Percentiles rank a stretch among this genome's conserved stretches.
Evolutionary conservation across 2,329 filamentous ascomycete species (phyloP).

Genomic region (Pseudogymnoascus sp.): DNA sequence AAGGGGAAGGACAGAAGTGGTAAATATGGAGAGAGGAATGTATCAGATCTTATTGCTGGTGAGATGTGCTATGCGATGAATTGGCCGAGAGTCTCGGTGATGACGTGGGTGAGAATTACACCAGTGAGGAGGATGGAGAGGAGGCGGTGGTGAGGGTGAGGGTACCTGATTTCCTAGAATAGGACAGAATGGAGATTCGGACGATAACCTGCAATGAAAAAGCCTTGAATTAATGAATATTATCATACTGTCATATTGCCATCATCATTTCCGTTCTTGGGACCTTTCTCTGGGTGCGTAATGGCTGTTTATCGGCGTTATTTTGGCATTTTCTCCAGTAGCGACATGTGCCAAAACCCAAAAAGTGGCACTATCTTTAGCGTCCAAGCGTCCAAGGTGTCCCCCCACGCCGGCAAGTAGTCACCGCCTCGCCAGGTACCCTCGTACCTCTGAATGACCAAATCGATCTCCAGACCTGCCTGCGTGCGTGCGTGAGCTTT

Average conservation of each 20-base stretch:
- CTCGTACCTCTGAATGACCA: conserved; percentile 7
- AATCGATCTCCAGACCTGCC: not conserved
- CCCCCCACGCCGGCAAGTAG: not conserved
- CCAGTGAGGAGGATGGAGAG: not conserved
- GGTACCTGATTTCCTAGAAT: not conserved
- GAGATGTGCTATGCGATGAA: not conserved
- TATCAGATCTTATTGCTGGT: not conserved
- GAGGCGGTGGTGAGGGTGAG: no score
- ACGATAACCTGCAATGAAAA: not conserved
- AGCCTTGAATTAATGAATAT: not conserved
- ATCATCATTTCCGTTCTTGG: not conserved
- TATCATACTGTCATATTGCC: not conserved
- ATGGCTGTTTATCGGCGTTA: not conserved
- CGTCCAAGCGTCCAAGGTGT: not conserved
- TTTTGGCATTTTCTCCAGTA: not conserved
- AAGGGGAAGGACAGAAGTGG: not conserved
- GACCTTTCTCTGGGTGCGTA: not conserved
- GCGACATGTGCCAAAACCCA: conserved; percentile 1
- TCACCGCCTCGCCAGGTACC: conserved; percentile 2
- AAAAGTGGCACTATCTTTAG: not conserved
- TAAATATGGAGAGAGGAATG: not conserved
- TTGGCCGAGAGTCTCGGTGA: not conserved
- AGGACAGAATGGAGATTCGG: not conserved
- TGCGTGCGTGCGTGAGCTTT: not conserved
- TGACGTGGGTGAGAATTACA: not conserved